Conservation (phyloP, 352 stramenopile genomes). For the Globisporangium barbulae region DNA sequence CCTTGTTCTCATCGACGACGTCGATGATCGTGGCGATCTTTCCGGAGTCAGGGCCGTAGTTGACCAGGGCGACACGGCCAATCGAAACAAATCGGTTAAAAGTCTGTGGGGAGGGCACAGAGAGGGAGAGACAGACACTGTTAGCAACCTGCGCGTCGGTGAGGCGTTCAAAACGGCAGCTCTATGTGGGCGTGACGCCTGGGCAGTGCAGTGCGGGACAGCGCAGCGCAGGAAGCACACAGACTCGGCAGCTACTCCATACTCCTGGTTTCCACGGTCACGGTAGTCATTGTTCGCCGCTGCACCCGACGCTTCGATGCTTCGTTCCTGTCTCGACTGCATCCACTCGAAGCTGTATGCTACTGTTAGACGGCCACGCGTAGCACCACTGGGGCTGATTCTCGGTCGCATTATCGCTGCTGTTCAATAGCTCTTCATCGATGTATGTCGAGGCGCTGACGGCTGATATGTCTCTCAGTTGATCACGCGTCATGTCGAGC, state of each 20-base stretch:
- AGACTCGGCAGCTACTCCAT: background rate
- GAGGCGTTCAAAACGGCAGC: too few relatives aligned
- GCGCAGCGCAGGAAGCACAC: background rate
- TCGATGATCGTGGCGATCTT: constrained; percentile 99
- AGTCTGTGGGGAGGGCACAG: constrained; percentile 49
- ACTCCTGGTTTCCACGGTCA: background rate
- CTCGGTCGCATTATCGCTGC: too few relatives aligned
- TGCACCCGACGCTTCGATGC: too few relatives aligned
- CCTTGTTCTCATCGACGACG: constrained; percentile 99
- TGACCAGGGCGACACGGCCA: constrained; percentile 98
- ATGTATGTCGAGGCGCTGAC: too few relatives aligned
- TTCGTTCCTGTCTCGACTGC: background rate
- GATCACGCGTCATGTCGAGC: background rate
- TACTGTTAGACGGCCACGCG: too few relatives aligned
- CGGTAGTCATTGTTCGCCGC: too few relatives aligned
- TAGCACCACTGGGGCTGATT: too few relatives aligned
- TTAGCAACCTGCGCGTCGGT: background rate
- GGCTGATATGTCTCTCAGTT: too few relatives aligned
- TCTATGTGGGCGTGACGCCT: too few relatives aligned
- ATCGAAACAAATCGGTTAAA: constrained; percentile 99
- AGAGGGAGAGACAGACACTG: constrained; percentile 3
- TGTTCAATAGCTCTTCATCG: too few relatives aligned
- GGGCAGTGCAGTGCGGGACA: too few relatives aligned
- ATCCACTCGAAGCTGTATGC: background rate
- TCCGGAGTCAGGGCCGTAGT: constrained; percentile 97